A percentile compares a stretch with the other conserved stretches of the same genome.
phyloP scores from a whole-genome alignment of 306 rosid genomes.

The Inga oerstediana region DNA sequence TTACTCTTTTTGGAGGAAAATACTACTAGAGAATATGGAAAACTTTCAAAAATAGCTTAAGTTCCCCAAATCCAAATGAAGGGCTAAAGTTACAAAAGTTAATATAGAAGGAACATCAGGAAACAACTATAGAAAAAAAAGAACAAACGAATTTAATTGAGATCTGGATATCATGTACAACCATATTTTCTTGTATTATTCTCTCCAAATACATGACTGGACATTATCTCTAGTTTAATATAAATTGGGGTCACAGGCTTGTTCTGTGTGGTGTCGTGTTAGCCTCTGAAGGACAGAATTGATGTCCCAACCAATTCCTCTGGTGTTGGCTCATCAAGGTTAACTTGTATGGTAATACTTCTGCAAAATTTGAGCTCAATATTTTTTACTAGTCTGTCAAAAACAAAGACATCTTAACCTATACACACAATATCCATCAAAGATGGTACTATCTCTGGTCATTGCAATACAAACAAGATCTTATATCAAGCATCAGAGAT shows the following conservation, averaged over 20 bases:
- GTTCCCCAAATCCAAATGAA: neutral
- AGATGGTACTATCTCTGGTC: too few relatives aligned
- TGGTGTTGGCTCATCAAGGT: neutral
- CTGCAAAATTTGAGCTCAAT: neutral
- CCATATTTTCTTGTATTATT: neutral
- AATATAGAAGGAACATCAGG: neutral
- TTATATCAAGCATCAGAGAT: too few relatives aligned
- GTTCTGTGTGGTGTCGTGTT: constrained; percentile 37
- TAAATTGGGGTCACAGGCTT: constrained; percentile 21
- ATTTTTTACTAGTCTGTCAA: constrained; percentile 2
- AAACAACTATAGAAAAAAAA: neutral
- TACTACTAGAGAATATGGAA: too few relatives aligned
- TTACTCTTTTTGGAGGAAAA: neutral
- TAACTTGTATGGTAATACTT: neutral
- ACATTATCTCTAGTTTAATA: neutral
- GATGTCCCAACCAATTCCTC: constrained; percentile 10
- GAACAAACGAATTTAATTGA: neutral
- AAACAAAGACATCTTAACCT: neutral
- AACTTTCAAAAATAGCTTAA: neutral
- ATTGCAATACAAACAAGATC: too few relatives aligned
- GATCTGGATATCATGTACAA: neutral
- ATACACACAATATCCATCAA: neutral
- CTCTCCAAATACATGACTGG: too few relatives aligned
- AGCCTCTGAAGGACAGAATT: neutral
- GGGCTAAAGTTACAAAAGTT: neutral